Evolutionary conservation across 2,329 filamentous ascomycete genomes (phyloP).

Genomic region (Fusarium sp.): DNA sequence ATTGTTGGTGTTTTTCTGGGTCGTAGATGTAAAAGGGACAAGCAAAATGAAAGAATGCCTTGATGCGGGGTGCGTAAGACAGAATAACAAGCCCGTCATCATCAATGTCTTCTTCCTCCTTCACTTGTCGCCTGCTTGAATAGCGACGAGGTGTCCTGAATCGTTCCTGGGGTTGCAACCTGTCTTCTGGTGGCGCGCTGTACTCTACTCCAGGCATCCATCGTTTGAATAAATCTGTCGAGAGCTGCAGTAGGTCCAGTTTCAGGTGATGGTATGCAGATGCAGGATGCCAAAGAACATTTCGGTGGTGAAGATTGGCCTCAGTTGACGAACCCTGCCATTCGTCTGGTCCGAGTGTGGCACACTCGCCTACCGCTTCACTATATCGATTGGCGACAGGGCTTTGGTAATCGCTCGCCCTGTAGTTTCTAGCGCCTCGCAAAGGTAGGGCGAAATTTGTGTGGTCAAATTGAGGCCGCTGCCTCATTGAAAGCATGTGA

Average conservation of each 20-base stretch:
- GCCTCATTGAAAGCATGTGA: not conserved
- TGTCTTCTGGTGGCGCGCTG: not conserved
- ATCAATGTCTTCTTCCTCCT: not conserved
- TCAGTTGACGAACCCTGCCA: not conserved
- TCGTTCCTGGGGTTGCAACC: not conserved
- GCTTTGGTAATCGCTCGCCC: not conserved
- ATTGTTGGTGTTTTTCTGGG: not conserved
- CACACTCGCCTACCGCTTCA: not conserved
- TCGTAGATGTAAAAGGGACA: not conserved
- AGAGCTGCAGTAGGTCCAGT: not conserved
- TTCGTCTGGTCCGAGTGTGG: accelerated
- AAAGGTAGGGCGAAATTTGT: not conserved
- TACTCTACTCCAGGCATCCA: not conserved
- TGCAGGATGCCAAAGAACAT: not conserved
- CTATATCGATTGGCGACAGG: not conserved
- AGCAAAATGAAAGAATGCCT: not conserved
- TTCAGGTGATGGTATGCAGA: not conserved
- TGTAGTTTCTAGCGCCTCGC: accelerated
- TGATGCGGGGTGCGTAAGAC: accelerated
- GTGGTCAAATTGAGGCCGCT: not conserved
- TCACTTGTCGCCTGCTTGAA: not conserved
- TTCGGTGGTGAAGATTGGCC: not conserved
- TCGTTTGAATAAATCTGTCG: accelerated
- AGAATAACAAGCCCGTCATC: not conserved
- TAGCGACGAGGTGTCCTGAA: not conserved